Evolutionary conservation across 2,329 filamentous ascomycete species (phyloP), one percentile per base, ranked within the genome.

Genomic region (Colletotrichum falcatum): DNA sequence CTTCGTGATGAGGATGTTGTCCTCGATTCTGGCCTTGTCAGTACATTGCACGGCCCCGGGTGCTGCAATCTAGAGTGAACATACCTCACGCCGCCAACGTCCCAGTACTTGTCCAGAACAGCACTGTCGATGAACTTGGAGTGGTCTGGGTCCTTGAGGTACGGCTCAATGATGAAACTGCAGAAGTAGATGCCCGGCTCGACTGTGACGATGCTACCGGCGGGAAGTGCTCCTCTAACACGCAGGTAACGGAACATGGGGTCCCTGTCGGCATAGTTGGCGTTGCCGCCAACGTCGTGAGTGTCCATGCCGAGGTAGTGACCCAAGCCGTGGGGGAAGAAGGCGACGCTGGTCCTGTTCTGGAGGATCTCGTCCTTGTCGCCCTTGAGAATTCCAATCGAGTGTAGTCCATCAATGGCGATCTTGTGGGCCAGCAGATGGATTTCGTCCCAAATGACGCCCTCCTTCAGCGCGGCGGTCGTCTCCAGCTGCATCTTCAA

Each of bases 181-280:
- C 94, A 97, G 80, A 98, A 98, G 82, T 98, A 98, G 73, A 95
- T 90, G 58, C 96, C 96, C 16, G 96, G 96, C 84, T 99, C 96
- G 48, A 98, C 95, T 0, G 96, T 99, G 63, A 99, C 91, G 30
- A 99, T 94, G 60, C 91, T 91, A 9, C 72, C 92, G 0, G 90
- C 91, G 0, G 94, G 94, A 58, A 98, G 80, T 28, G 82, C 86
- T 16, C 93, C 91, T 63, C 96, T 86, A 48, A 97, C 91, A 54
- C 96, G 87, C 71, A 99, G 83, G 78, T 98, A 98, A 63, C 90
- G 87, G 82, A 98, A 98, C 87, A 98, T 89, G 44, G 88, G 84
- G 79, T 99, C 95, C 70, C 87, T 84, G 78, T 99, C 96, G 11
- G 85, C 85, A 76, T 93, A 94, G 80, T 95, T 92, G 44, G 92